phyloP scores from a whole-genome alignment of 169 alveolate genomes.

The Cryptosporidium tyzzeri region DNA sequence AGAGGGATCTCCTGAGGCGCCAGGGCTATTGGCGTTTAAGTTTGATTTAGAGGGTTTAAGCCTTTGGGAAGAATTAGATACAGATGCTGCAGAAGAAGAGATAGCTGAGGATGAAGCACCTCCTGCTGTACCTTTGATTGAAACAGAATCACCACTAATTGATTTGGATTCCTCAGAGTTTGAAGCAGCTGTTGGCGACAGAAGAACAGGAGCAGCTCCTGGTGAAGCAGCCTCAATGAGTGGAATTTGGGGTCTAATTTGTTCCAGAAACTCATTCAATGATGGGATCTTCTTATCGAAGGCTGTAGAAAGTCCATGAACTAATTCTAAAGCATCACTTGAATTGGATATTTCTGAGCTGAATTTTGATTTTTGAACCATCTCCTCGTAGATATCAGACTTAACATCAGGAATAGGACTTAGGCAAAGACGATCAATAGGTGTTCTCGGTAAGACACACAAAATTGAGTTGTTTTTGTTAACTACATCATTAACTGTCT shows the following conservation, averaged over 20 bases:
- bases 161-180: not conserved
- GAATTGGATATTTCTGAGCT: not conserved
- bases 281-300: conserved; percentile 46
- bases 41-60: conserved; percentile 42
- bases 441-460: conserved; percentile 46
- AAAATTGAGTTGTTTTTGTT: conserved; percentile 16
- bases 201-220: conserved; percentile 5
- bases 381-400: conserved; percentile 28
- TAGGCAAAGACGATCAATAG: not conserved
- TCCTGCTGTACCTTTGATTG: conserved; percentile 13
- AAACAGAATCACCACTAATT: not conserved
- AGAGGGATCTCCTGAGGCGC: conserved; percentile 58
- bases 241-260: conserved; percentile 51
- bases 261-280: conserved; percentile 25
- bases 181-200: not conserved
- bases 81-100: not conserved
- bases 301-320: conserved; percentile 59
- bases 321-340: not conserved
- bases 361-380: conserved; percentile 55
- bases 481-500: conserved; percentile 13
- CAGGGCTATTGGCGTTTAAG: conserved; percentile 11
- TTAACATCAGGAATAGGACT: conserved; percentile 32
- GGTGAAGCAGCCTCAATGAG: conserved; percentile 23
- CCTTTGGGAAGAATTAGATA: conserved; percentile 8
- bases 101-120: conserved; percentile 1